These are phyloP conservation scores for Coniochaeta prunicola DNA, from an alignment of 2,329 filamentous ascomycete species.

Conservation along the genomic window DNA sequence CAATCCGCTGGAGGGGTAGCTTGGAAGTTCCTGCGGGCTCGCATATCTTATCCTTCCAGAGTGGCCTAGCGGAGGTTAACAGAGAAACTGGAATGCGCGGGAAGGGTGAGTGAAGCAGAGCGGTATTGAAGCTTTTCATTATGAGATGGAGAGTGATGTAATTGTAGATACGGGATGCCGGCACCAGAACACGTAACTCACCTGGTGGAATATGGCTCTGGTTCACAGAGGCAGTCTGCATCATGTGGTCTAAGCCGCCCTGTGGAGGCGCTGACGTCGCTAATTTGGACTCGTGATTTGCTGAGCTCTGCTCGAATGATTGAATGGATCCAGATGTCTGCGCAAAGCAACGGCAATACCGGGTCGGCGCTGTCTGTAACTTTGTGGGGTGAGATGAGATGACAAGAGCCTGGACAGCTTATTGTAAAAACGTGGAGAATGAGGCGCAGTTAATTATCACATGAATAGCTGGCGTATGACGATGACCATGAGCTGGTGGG, in stretches of 20 bases:
- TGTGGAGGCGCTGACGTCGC: neutral
- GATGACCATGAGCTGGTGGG: too few species aligned
- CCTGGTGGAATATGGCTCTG: neutral
- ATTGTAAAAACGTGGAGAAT: neutral
- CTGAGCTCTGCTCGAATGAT: neutral
- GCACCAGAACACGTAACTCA: neutral
- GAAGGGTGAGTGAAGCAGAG: neutral
- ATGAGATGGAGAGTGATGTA: neutral
- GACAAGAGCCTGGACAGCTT: neutral
- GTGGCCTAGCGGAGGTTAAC: slow-evolving; percentile 4
- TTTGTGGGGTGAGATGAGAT: neutral
- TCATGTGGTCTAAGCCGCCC: neutral
- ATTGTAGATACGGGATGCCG: neutral
- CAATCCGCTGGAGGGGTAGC: slow-evolving; percentile 63
- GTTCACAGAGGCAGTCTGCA: neutral
- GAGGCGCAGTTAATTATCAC: neutral
- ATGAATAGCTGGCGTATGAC: too few species aligned
- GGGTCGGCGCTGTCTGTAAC: neutral
- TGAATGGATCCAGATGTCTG: neutral
- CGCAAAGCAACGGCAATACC: neutral
- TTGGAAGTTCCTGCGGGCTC: slow-evolving; percentile 64
- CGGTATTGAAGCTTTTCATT: neutral
- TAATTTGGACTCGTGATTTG: neutral
- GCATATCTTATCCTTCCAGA: slow-evolving; percentile 59
- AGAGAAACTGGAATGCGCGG: neutral